Percentiles rank a stretch among this genome's conserved stretches.
Evolutionary conservation across 2,329 filamentous ascomycete genomes (phyloP).

Genomic region (Xylaria sp.): DNA sequence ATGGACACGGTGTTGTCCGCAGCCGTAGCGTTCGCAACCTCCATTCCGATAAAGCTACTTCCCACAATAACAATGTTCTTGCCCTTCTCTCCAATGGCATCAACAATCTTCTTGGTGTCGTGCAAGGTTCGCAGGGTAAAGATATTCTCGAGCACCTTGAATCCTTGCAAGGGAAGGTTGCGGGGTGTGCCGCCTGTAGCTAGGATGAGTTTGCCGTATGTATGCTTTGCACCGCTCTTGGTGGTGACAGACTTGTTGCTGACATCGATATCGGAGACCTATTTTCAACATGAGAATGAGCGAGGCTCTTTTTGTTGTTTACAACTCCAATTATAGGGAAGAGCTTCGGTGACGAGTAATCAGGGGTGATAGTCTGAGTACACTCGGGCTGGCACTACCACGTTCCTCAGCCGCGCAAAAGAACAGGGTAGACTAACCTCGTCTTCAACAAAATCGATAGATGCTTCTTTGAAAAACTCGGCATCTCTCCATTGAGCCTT

Average conservation of each 20-base stretch:
- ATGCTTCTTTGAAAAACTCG: conserved; percentile 74
- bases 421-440: conserved; percentile 50
- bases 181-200: conserved; percentile 84
- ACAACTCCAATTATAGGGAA: background rate
- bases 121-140: conserved; percentile 82
- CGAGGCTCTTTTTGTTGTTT: background rate
- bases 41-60: conserved; percentile 97
- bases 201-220: conserved; percentile 88
- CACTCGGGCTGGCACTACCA: background rate
- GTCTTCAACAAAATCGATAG: conserved; percentile 62
- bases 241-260: conserved; percentile 74
- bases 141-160: conserved; percentile 86
- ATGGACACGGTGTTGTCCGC: conserved; percentile 85
- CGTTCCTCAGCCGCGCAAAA: background rate
- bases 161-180: conserved; percentile 78
- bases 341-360: background rate
- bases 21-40: conserved; percentile 83
- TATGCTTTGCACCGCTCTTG: conserved; percentile 69
- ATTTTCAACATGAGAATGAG: background rate
- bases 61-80: conserved; percentile 95
- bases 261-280: conserved; percentile 75
- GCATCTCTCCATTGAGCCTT: conserved; percentile 80
- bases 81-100: conserved; percentile 78
- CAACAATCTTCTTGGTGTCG: conserved; percentile 77
- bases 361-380: background rate